phyloP scores from a whole-genome alignment of 495 filamentous ascomycete genomes.

The Talaromyces proteolyticus region DNA sequence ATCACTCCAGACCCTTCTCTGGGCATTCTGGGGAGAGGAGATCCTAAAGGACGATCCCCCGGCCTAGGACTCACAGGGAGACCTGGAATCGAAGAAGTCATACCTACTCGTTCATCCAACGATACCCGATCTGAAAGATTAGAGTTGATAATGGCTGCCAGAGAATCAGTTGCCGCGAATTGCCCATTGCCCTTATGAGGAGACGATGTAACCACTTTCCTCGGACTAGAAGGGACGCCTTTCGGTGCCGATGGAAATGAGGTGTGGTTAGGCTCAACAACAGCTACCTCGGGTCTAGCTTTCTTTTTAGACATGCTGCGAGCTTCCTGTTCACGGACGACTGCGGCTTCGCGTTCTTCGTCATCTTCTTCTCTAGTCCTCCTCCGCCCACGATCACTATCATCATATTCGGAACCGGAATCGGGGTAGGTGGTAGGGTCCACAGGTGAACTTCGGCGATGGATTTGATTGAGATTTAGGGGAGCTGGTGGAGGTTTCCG shows the following conservation, averaged over 20 bases:
- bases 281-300: too few species aligned
- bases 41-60: constrained; percentile 63
- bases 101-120: constrained; percentile 22
- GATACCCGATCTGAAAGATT: constrained; percentile 14
- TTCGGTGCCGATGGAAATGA: constrained; percentile 9
- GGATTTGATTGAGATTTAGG: constrained; percentile 56
- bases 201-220: constrained; percentile 20
- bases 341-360: constrained; percentile 61
- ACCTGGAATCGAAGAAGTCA: constrained; percentile 66
- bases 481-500: constrained; percentile 84
- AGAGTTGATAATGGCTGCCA: constrained; percentile 31
- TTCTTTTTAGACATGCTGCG: constrained; percentile 63
- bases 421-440: constrained; percentile 48
- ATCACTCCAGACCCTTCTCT: constrained; percentile 40
- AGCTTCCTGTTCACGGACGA: constrained; percentile 55
- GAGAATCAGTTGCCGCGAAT: constrained; percentile 22
- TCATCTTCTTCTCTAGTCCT: constrained; percentile 90
- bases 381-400: constrained; percentile 69
- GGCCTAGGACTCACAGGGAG: constrained; percentile 86
- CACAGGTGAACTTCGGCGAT: constrained; percentile 30
- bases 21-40: constrained; percentile 63
- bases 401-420: constrained; percentile 81
- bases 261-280: neutral
- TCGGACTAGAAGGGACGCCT: constrained; percentile 15
- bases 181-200: constrained; percentile 15